Evolutionary conservation across 169 alveolate genomes (phyloP).

Genomic region (Babesia gibsoni): DNA sequence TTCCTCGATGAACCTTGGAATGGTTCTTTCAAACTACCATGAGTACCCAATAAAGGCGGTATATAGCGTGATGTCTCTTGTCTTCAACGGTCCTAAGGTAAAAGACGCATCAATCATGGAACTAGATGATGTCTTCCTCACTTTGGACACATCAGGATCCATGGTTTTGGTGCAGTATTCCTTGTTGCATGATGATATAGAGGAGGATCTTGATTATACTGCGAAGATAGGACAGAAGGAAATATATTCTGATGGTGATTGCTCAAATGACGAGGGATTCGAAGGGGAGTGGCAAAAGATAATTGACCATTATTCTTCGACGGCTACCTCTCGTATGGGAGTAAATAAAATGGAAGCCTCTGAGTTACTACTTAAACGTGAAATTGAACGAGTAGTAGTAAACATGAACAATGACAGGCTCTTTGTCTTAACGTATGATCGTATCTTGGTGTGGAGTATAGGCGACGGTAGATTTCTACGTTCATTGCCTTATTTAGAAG

Average conservation of each 20-base stretch:
- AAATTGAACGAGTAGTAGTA: slow-evolving; percentile 31
- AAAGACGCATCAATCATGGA: slow-evolving; percentile 32
- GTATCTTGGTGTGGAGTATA: slow-evolving; percentile 47
- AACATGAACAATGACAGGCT: slow-evolving; percentile 42
- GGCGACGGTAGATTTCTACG: slow-evolving; percentile 31
- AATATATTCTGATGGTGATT: slow-evolving; percentile 5
- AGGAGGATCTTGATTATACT: neutral
- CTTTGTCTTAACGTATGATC: slow-evolving; percentile 31
- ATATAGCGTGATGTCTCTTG: slow-evolving; percentile 16
- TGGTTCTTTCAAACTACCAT: slow-evolving; percentile 16
- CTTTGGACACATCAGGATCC: slow-evolving; percentile 32
- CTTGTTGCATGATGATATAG: neutral
- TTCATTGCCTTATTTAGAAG: slow-evolving; percentile 26
- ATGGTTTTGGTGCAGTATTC: slow-evolving; percentile 34
- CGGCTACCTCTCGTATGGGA: slow-evolving; percentile 11
- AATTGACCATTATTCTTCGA: neutral
- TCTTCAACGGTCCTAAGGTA: neutral
- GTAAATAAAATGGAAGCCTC: slow-evolving; percentile 27
- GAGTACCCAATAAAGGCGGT: slow-evolving; percentile 22
- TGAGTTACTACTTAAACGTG: neutral
- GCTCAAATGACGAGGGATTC: neutral
- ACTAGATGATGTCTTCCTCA: slow-evolving; percentile 28
- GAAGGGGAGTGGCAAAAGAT: neutral
- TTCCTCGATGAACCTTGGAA: neutral
- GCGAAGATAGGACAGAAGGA: neutral